phyloP scores from a whole-genome alignment of 1,284 basidiomycete genomes.

The Melanopsichium pennsylvanicum region DNA sequence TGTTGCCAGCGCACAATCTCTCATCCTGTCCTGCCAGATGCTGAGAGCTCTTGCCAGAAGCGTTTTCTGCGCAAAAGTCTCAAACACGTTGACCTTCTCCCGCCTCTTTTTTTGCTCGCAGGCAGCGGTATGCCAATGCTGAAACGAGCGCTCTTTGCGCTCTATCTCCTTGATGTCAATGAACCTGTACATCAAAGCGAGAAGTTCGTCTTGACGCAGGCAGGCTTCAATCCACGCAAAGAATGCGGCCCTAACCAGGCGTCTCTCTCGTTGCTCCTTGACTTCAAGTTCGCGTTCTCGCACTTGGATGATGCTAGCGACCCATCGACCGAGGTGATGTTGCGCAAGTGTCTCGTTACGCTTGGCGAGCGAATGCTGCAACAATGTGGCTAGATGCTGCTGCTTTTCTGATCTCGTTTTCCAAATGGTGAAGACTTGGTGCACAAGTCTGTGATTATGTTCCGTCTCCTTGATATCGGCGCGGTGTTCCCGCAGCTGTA shows the following conservation, averaged over 20 bases:
- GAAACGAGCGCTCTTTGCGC: conserved; percentile 13
- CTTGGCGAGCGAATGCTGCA: conserved; percentile 9
- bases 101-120: conserved; percentile 16
- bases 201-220: conserved; percentile 42
- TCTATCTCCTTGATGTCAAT: conserved; percentile 50
- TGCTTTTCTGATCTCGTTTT: conserved; percentile 16
- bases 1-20: conserved; percentile 21
- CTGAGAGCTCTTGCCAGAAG: conserved; percentile 3
- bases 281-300: conserved; percentile 33
- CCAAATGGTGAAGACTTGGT: conserved; percentile 41
- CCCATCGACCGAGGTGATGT: conserved; percentile 30
- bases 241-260: conserved; percentile 34
- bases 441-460: conserved; percentile 9
- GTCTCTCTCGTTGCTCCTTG: conserved; percentile 23
- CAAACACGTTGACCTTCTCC: conserved; percentile 14
- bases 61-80: neutral
- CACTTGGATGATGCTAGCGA: conserved; percentile 37
- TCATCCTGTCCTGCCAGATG: conserved; percentile 28
- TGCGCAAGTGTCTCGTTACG: conserved; percentile 7
- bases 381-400: conserved; percentile 6
- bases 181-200: conserved; percentile 48
- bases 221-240: conserved; percentile 47
- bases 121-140: conserved; percentile 25
- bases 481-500: conserved; percentile 9
- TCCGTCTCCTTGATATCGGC: conserved; percentile 9